A percentile compares a stretch with the other conserved stretches of the same genome.
Conservation (phyloP, 768 basidiomycete species). For the Boletus sp. region DNA sequence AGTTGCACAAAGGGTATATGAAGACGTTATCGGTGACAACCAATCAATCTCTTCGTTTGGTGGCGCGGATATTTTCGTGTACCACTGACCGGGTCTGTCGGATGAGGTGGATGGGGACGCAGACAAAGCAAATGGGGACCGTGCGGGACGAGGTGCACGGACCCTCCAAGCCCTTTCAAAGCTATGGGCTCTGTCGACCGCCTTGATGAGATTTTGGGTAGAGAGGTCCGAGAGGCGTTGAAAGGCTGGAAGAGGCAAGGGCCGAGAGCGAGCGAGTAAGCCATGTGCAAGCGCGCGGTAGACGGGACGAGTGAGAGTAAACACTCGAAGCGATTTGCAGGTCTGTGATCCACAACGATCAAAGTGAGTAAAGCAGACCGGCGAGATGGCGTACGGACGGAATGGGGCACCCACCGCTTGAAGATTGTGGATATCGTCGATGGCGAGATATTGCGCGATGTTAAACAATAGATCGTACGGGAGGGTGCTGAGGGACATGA, state of each 20-base stretch:
- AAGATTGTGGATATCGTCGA: slow-evolving; percentile 56
- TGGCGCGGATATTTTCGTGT: slow-evolving; percentile 64
- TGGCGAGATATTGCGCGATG: slow-evolving; percentile 59
- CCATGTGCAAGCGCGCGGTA: slow-evolving; percentile 62
- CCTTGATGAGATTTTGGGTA: slow-evolving; percentile 55
- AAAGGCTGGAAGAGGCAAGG: slow-evolving; percentile 67
- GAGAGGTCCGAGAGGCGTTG: slow-evolving; percentile 64
- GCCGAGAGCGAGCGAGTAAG: slow-evolving; percentile 62
- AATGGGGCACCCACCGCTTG: slow-evolving; percentile 49
- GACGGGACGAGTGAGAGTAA: slow-evolving; percentile 62
- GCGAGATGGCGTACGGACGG: not conserved
- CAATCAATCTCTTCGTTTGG: slow-evolving; percentile 71
- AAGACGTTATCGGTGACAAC: slow-evolving; percentile 73
- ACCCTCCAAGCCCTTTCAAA: slow-evolving; percentile 62
- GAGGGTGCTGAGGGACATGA: slow-evolving; percentile 40
- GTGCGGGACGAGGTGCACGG: slow-evolving; percentile 53
- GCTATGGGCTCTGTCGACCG: slow-evolving; percentile 59
- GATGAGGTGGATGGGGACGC: slow-evolving; percentile 28
- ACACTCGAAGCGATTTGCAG: slow-evolving; percentile 56
- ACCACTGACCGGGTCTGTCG: slow-evolving; percentile 42
- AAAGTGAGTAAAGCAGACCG: not conserved
- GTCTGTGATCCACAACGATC: slow-evolving; percentile 39
- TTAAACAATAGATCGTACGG: slow-evolving; percentile 72
- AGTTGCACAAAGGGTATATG: slow-evolving; percentile 73
- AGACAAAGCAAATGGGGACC: slow-evolving; percentile 27